These are phyloP conservation scores for Cetradonia linearis DNA, from an alignment of 495 filamentous ascomycete genomes.

Conservation along the genomic window DNA sequence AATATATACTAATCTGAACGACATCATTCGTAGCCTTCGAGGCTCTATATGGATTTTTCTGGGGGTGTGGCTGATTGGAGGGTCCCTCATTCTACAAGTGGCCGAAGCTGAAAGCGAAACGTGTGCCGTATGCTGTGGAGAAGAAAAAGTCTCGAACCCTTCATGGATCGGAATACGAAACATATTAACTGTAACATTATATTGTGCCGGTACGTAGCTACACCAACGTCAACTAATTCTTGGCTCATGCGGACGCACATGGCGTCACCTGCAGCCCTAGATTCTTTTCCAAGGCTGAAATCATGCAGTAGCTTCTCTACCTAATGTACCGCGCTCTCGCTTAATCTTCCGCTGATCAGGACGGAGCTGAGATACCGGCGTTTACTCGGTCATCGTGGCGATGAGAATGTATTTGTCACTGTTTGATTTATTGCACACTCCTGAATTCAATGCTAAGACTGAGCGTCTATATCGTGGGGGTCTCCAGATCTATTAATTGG, in stretches of 20 bases:
- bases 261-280: conserved; percentile 5
- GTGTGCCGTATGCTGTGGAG: conserved; percentile 5
- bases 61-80: not conserved
- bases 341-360: not conserved
- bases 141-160: not conserved
- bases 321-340: conserved; percentile 1
- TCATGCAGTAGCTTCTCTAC: not conserved
- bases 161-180: not conserved
- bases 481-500: not conserved
- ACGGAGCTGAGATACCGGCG: not conserved
- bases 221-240: no score
- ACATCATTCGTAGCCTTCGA: not conserved
- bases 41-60: not conserved
- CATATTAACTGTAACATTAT: not conserved
- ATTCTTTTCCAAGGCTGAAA: conserved; percentile 1
- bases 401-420: not conserved
- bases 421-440: not conserved
- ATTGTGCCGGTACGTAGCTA: no score
- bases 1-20: not conserved
- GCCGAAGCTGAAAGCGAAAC: not conserved
- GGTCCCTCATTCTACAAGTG: not conserved
- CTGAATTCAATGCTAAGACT: not conserved
- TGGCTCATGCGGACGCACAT: not conserved
- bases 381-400: not conserved
- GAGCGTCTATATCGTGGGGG: not conserved